Percentiles rank a stretch among this genome's conserved stretches.
Conservation (phyloP, 2,329 filamentous ascomycete genomes). For the Reticulascus tulasneorum region DNA sequence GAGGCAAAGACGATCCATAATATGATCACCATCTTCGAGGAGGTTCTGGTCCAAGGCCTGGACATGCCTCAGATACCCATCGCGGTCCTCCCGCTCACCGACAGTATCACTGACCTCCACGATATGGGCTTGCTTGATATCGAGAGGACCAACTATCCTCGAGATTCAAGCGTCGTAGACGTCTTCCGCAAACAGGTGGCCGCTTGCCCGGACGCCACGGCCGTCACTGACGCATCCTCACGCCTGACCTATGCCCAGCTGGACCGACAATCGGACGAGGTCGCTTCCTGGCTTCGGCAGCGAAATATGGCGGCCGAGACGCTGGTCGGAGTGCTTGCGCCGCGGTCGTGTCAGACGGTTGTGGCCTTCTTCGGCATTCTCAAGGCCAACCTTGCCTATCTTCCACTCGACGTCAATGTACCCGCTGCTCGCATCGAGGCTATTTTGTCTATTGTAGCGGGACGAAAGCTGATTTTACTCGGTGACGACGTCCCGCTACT, state of each 20-base stretch:
- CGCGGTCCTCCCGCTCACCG: no score
- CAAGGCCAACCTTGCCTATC: slow-evolving; percentile 13
- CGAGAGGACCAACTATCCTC: slow-evolving; percentile 6
- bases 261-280: slow-evolving; percentile 12
- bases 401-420: slow-evolving; percentile 13
- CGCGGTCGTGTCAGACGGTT: slow-evolving; percentile 18
- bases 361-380: slow-evolving; percentile 10
- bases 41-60: no score
- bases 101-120: no score
- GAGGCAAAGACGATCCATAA: slow-evolving; percentile 20
- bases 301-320: no score
- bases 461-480: slow-evolving; percentile 5
- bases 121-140: slow-evolving; percentile 9
- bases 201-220: slow-evolving; percentile 5
- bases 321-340: slow-evolving; percentile 14
- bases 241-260: slow-evolving; percentile 19
- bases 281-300: slow-evolving; percentile 14
- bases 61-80: no score
- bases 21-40: slow-evolving; percentile 13
- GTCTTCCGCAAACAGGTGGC: slow-evolving; percentile 16
- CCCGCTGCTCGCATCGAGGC: slow-evolving; percentile 7
- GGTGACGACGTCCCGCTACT: no score
- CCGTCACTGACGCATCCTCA: slow-evolving; percentile 12
- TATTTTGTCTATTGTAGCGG: slow-evolving; percentile 5
- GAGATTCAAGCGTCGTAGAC: slow-evolving; percentile 17